These are phyloP conservation scores for Saitozyma podzolica DNA, from an alignment of 768 basidiomycete species.

Conservation along the genomic window DNA sequence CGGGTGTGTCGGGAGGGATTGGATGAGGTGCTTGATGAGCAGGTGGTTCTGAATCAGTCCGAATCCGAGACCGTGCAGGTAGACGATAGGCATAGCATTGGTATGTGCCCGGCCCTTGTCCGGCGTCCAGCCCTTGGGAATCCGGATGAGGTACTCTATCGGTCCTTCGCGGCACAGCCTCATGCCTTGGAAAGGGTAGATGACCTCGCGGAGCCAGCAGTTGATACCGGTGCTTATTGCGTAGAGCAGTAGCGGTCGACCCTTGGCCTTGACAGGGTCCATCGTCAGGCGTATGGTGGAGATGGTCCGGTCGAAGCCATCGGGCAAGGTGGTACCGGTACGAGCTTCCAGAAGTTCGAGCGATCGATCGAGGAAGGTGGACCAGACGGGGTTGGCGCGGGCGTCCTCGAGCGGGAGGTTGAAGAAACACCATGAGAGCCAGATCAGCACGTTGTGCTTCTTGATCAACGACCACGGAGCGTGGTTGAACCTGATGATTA, in stretches of 20 bases:
- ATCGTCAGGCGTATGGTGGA: conserved; percentile 69
- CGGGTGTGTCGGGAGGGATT: too few species aligned
- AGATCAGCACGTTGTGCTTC: conserved; percentile 64
- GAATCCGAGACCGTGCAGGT: conserved; percentile 85
- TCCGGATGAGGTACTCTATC: conserved; percentile 77
- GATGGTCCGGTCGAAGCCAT: conserved; percentile 60
- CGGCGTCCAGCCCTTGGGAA: conserved; percentile 68
- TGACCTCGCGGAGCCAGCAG: conserved; percentile 24
- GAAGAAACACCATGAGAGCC: conserved; percentile 84
- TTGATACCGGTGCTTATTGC: conserved; percentile 34
- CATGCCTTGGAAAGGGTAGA: conserved; percentile 46
- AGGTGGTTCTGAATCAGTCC: conserved; percentile 69
- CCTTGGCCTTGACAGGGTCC: conserved; percentile 64
- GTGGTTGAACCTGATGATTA: conserved; percentile 65
- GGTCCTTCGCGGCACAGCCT: conserved; percentile 61
- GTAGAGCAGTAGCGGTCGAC: conserved; percentile 60
- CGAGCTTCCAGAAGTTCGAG: conserved; percentile 69
- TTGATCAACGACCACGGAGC: conserved; percentile 72
- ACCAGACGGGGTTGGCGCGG: conserved; percentile 58
- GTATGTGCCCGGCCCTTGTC: conserved; percentile 57
- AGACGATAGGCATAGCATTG: conserved; percentile 65
- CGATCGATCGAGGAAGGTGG: conserved; percentile 62
- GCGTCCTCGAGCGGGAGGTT: conserved; percentile 64
- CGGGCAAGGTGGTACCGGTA: conserved; percentile 65
- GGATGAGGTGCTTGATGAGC: conserved; percentile 54